These are phyloP conservation scores for Fraxinus quadrangulata DNA, from an alignment of 257 asterid genomes.

Conservation along the genomic window DNA sequence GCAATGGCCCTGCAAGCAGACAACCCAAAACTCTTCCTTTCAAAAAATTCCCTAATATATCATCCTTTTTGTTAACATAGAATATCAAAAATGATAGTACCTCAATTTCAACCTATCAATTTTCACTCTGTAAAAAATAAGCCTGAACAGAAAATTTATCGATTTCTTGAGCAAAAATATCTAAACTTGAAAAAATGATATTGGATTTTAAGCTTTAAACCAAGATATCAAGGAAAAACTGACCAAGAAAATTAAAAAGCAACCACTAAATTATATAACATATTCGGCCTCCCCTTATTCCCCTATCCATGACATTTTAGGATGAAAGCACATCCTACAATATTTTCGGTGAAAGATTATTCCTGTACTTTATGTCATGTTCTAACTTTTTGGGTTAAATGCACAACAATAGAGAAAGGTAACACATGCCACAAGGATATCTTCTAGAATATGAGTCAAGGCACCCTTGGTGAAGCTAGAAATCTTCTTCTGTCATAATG, in stretches of 20 bases:
- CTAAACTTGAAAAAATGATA: not conserved
- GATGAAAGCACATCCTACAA: constrained; percentile 17
- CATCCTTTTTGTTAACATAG: not conserved
- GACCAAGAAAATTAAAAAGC: constrained; percentile 12
- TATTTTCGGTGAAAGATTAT: not conserved
- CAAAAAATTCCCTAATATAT: constrained; percentile 2
- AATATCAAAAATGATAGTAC: constrained; percentile 8
- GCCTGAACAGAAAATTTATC: constrained; percentile 18
- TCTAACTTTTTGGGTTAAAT: constrained; percentile 15
- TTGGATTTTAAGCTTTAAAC: not conserved
- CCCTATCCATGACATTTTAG: not conserved
- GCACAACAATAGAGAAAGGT: constrained; percentile 14
- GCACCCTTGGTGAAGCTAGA: constrained; percentile 9
- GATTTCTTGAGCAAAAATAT: not conserved
- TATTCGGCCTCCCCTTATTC: not conserved
- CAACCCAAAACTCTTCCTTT: not conserved
- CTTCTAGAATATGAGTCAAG: not conserved
- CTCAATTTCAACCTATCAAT: constrained; percentile 18
- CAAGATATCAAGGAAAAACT: not conserved
- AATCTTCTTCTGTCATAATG: constrained; percentile 1
- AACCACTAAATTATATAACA: constrained; percentile 4
- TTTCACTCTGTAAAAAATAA: constrained; percentile 12
- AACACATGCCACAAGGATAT: constrained; percentile 5
- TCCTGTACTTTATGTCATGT: constrained; percentile 1
- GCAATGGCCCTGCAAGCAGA: constrained; percentile 5